Conservation (phyloP, 2,329 filamentous ascomycete genomes). For the Talaromyces marneffei region DNA sequence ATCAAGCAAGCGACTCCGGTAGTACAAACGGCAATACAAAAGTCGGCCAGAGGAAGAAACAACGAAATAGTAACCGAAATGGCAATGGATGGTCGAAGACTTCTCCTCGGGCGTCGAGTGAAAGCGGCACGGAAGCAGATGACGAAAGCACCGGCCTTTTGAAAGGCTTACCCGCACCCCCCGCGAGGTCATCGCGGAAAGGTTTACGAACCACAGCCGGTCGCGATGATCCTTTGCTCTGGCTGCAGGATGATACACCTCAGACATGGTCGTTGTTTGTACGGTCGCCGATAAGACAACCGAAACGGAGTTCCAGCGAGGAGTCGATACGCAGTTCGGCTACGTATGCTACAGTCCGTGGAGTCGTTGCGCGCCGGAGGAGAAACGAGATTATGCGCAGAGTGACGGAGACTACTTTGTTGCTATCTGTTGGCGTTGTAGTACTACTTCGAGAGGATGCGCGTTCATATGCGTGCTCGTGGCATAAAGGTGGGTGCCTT, state of each 20-base stretch:
- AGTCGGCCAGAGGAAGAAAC: slow-evolving; percentile 28
- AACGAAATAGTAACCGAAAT: slow-evolving; percentile 19
- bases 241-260: slow-evolving; percentile 25
- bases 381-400: slow-evolving; percentile 43
- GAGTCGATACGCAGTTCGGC: slow-evolving; percentile 13
- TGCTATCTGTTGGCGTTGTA: slow-evolving; percentile 48
- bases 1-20: slow-evolving; percentile 2
- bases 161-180: slow-evolving; percentile 76
- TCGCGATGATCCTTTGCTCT: slow-evolving; percentile 23
- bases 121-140: slow-evolving; percentile 91
- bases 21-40: not conserved
- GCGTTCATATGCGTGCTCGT: slow-evolving; percentile 29
- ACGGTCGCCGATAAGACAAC: slow-evolving; percentile 23
- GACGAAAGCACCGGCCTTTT: slow-evolving; percentile 75
- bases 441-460: slow-evolving; percentile 31
- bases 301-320: slow-evolving; percentile 30
- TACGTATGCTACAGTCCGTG: not conserved
- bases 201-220: slow-evolving; percentile 54
- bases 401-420: slow-evolving; percentile 49
- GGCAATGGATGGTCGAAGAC: slow-evolving; percentile 37
- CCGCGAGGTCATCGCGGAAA: slow-evolving; percentile 62
- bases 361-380: slow-evolving; percentile 26
- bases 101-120: slow-evolving; percentile 59
- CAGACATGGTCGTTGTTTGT: slow-evolving; percentile 28
- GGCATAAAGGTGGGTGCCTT: slow-evolving; percentile 33